Evolutionary conservation across 139 green algal genomes (phyloP).

Genomic region (Prasinococcaceae sp.): DNA sequence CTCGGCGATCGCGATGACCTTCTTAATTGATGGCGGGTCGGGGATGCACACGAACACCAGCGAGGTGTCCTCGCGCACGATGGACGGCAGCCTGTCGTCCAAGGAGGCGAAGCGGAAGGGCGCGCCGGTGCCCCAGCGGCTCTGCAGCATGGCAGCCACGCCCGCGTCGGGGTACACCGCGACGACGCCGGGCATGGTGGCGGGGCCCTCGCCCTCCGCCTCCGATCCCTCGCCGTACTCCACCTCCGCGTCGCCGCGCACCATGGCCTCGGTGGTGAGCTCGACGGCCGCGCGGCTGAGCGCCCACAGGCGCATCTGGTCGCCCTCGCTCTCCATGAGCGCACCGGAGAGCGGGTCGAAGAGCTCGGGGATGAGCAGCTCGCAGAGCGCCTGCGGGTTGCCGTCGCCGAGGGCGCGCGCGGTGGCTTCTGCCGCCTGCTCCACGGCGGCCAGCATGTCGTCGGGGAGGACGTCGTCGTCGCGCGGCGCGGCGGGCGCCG

Average conservation of each 20-base stretch:
- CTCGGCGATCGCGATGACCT: slow-evolving; percentile 4
- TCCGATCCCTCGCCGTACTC: no score
- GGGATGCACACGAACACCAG: slow-evolving; percentile 67
- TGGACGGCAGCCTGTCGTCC: no score
- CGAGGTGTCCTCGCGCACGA: slow-evolving; percentile 16
- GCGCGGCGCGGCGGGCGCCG: not conserved
- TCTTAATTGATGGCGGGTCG: slow-evolving; percentile 45
- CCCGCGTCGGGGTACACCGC: slow-evolving; percentile 80
- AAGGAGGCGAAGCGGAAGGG: no score
- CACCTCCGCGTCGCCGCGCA: not conserved
- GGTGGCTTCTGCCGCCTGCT: slow-evolving; percentile 40
- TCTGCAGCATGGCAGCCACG: slow-evolving; percentile 68
- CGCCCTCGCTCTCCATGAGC: slow-evolving; percentile 43
- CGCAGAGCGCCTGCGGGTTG: slow-evolving; percentile 46
- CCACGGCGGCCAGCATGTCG: slow-evolving; percentile 50
- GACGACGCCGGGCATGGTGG: no score
- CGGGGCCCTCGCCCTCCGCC: no score
- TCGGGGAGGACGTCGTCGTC: slow-evolving; percentile 55
- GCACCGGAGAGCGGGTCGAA: slow-evolving; percentile 47
- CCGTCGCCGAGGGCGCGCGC: slow-evolving; percentile 43
- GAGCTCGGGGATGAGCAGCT: slow-evolving; percentile 80
- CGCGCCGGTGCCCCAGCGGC: slow-evolving; percentile 54
- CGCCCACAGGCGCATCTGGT: slow-evolving; percentile 67
- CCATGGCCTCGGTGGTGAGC: slow-evolving; percentile 22
- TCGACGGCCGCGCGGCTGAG: slow-evolving; percentile 60